Conservation (phyloP, 176 grass and related monocot genomes). For the Oropetium thomaeum region DNA sequence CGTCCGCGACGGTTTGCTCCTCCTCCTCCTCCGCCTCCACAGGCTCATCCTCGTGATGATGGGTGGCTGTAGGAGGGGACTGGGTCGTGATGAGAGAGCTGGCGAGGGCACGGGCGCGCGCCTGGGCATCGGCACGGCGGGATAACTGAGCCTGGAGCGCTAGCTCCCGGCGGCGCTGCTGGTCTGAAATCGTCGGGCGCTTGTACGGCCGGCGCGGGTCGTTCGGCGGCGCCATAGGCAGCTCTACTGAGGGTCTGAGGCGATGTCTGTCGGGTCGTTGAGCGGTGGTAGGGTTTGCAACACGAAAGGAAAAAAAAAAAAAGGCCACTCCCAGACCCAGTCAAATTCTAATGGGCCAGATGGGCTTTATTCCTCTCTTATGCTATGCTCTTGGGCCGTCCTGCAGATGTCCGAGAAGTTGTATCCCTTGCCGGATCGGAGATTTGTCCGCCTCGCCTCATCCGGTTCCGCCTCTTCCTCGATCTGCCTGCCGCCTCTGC, state of each 20-base stretch:
- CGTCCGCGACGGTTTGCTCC: slow-evolving; percentile 37
- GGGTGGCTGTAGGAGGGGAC: slow-evolving; percentile 17
- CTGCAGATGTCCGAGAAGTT: neutral
- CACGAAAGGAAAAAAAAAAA: neutral
- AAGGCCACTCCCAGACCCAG: neutral
- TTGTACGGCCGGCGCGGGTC: slow-evolving; percentile 71
- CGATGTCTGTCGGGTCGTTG: neutral
- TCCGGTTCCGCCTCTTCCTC: neutral
- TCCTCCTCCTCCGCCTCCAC: neutral
- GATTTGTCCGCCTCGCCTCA: neutral
- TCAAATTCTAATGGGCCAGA: neutral
- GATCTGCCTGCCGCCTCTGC: neutral
- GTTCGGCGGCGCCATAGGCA: slow-evolving; percentile 47
- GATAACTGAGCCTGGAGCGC: slow-evolving; percentile 64
- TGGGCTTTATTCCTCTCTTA: neutral
- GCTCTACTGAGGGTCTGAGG: neutral
- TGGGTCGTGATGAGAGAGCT: slow-evolving; percentile 54
- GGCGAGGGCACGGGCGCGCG: slow-evolving; percentile 83
- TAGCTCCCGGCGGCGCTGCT: slow-evolving; percentile 86
- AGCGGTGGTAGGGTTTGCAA: neutral
- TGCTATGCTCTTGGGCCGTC: neutral
- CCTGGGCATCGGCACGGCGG: slow-evolving; percentile 81
- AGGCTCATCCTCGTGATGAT: neutral
- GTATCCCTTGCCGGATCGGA: too few relatives aligned
- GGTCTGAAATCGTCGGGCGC: slow-evolving; percentile 76